These are phyloP conservation scores for Penicillium glabrum DNA, from an alignment of 2,329 filamentous ascomycete species.

Conservation along the genomic window DNA sequence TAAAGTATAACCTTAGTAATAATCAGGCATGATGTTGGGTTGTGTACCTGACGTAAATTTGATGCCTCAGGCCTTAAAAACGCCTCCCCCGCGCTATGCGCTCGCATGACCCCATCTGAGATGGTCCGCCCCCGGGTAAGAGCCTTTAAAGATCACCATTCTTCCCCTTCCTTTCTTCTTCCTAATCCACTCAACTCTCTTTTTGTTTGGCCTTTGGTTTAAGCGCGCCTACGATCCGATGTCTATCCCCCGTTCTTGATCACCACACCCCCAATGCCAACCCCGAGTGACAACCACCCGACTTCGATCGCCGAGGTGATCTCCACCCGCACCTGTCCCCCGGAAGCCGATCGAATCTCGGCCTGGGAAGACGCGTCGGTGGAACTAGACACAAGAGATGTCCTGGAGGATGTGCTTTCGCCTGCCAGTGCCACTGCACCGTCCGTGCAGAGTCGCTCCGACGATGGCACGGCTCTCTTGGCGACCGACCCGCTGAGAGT, in stretches of 20 bases:
- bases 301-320: slow-evolving; percentile 46
- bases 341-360: slow-evolving; percentile 41
- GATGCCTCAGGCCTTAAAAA: slow-evolving; percentile 24
- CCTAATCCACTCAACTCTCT: background rate
- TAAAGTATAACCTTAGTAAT: background rate
- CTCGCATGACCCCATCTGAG: slow-evolving; percentile 36
- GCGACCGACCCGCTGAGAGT: slow-evolving; percentile 27
- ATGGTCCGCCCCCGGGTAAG: slow-evolving; percentile 18
- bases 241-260: slow-evolving; percentile 33
- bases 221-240: slow-evolving; percentile 30
- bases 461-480: slow-evolving; percentile 27
- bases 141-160: slow-evolving; percentile 13
- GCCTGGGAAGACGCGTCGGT: slow-evolving; percentile 35
- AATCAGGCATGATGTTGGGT: background rate
- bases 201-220: slow-evolving; percentile 6
- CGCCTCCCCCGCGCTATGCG: slow-evolving; percentile 36
- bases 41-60: slow-evolving; percentile 14
- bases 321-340: slow-evolving; percentile 51
- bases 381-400: slow-evolving; percentile 20
- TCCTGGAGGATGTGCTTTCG: slow-evolving; percentile 29
- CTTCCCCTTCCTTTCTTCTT: slow-evolving; percentile 9
- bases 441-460: slow-evolving; percentile 26
- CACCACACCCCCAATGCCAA: slow-evolving; percentile 49
- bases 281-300: slow-evolving; percentile 45
- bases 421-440: slow-evolving; percentile 24